Evolutionary conservation across 169 alveolate genomes (phyloP).

Genomic region (Pseudocohnilembus persalinus): DNA sequence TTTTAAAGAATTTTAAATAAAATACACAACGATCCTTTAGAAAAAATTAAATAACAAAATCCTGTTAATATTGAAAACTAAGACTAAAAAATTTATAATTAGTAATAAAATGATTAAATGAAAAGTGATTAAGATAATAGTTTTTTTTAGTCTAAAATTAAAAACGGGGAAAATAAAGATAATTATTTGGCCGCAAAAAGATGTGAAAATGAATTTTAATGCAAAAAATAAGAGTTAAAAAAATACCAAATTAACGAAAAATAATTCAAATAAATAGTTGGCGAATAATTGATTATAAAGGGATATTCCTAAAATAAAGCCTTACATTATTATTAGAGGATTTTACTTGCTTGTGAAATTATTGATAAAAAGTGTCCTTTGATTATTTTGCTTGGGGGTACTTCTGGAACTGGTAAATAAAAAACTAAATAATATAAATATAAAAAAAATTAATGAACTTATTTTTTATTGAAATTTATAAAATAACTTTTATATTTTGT

Average conservation of each 20-base stretch:
- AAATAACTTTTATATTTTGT: too few relatives aligned
- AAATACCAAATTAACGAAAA: neutral
- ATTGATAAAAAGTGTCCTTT: conserved; percentile 54
- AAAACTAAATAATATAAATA: too few relatives aligned
- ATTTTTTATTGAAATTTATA: too few relatives aligned
- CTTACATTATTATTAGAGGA: neutral
- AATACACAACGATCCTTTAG: neutral
- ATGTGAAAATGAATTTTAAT: neutral
- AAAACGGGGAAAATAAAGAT: neutral
- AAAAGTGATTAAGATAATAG: neutral
- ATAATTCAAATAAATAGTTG: too few relatives aligned
- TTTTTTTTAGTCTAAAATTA: too few relatives aligned
- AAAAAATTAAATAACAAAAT: too few relatives aligned
- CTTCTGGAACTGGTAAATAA: conserved; percentile 83
- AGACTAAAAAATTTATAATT: too few relatives aligned
- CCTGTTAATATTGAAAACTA: too few relatives aligned
- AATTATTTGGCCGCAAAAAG: neutral
- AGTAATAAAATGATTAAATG: too few relatives aligned
- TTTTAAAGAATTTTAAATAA: neutral
- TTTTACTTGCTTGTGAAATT: neutral
- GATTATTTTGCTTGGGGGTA: conserved; percentile 78
- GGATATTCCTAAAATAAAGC: neutral
- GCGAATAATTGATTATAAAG: neutral
- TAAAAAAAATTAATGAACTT: too few relatives aligned
- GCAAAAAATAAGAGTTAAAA: neutral